Conservation (phyloP, 2,329 filamentous ascomycete genomes). For the Fonsecaea multimorphosa region DNA sequence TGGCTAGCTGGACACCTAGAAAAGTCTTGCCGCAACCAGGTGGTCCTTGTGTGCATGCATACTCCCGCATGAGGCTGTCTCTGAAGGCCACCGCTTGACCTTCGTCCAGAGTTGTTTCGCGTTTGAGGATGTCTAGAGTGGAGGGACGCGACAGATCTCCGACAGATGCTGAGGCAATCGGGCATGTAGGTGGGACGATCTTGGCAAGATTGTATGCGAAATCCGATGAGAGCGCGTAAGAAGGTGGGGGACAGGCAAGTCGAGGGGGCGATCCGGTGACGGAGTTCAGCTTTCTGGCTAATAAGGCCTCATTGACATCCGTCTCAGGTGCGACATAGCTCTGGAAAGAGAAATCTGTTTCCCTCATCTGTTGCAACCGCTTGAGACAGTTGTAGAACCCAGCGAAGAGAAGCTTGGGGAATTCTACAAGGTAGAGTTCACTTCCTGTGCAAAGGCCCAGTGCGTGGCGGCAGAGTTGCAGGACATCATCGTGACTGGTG, state of each 20-base stretch:
- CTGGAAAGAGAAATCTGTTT: conserved; percentile 40
- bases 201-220: conserved; percentile 39
- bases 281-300: conserved; percentile 12
- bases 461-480: conserved; percentile 34
- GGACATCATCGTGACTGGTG: conserved; percentile 36
- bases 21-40: conserved; percentile 74
- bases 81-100: conserved; percentile 60
- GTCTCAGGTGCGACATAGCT: conserved; percentile 36
- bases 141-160: conserved; percentile 16
- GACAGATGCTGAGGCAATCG: conserved; percentile 21
- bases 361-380: conserved; percentile 62
- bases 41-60: conserved; percentile 71
- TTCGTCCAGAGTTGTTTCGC: conserved; percentile 35
- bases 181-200: conserved; percentile 24
- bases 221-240: conserved; percentile 31
- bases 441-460: conserved; percentile 30
- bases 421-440: conserved; percentile 60
- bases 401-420: conserved; percentile 64
- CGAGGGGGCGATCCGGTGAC: background rate
- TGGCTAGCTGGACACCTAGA: conserved; percentile 60
- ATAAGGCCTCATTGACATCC: conserved; percentile 1
- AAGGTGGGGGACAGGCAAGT: conserved; percentile 33
- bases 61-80: conserved; percentile 57
- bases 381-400: conserved; percentile 64
- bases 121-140: conserved; percentile 26